Conservation (phyloP, 192 early-diverging fungal genomes). For the Kickxella alabastrina region DNA sequence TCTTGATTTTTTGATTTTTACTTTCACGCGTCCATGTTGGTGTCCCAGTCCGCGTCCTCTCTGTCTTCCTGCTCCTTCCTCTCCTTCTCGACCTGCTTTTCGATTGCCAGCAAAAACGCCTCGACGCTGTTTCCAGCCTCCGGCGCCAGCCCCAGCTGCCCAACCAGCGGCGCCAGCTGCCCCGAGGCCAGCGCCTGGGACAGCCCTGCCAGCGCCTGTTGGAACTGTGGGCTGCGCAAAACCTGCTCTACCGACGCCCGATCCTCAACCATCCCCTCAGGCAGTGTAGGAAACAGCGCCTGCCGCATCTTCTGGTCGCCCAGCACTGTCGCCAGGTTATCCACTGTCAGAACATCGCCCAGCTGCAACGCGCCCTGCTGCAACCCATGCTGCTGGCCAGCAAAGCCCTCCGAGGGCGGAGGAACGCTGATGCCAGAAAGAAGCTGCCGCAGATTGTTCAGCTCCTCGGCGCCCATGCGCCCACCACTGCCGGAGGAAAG, state of each 20-base stretch:
- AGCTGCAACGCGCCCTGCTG: conserved; percentile 17
- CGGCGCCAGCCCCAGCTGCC: conserved; percentile 40
- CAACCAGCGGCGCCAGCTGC: conserved; percentile 47
- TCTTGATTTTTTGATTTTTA: too few species aligned
- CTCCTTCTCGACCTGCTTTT: conserved; percentile 38
- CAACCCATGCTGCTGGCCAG: not conserved
- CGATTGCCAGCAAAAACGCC: conserved; percentile 46
- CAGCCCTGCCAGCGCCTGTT: conserved; percentile 43
- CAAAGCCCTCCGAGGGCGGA: too few species aligned
- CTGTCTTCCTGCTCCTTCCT: conserved; percentile 10
- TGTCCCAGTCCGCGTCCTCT: conserved; percentile 4
- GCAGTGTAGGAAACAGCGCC: conserved; percentile 46
- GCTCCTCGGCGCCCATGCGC: conserved; percentile 3
- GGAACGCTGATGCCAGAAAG: conserved; percentile 27
- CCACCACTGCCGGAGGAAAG: conserved; percentile 1
- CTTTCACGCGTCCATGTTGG: too few species aligned
- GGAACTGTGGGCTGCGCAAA: conserved; percentile 50
- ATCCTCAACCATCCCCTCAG: conserved; percentile 17
- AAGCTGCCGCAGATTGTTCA: conserved; percentile 29
- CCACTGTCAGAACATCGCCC: conserved; percentile 38
- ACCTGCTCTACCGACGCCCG: conserved; percentile 24
- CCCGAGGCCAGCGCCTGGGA: conserved; percentile 44
- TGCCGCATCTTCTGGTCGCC: conserved; percentile 22
- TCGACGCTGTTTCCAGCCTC: conserved; percentile 45
- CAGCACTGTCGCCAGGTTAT: conserved; percentile 34